A percentile compares a stretch with the other conserved stretches of the same genome.
These are phyloP conservation scores for Trichoderma erinaceum DNA, from an alignment of 495 filamentous ascomycete species.

Conservation along the genomic window DNA sequence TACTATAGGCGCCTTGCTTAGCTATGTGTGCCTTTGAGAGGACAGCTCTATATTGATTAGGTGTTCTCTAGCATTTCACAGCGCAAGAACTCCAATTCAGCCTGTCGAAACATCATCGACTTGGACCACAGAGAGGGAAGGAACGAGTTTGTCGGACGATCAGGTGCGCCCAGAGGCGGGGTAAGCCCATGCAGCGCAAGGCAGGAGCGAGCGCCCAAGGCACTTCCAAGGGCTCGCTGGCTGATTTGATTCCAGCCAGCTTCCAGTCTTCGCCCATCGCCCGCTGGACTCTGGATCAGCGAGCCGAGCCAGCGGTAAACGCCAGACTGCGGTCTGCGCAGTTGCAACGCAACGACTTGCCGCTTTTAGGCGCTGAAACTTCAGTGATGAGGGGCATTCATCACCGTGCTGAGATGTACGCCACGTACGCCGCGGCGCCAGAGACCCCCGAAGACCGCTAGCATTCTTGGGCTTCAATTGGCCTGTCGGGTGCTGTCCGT, in stretches of 20 bases:
- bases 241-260: background rate
- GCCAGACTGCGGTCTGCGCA: too few species aligned
- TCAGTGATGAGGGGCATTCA: constrained; percentile 8
- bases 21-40: too few species aligned
- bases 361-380: constrained; percentile 12
- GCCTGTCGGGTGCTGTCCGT: constrained; percentile 9
- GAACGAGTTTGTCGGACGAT: background rate
- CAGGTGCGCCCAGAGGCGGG: background rate
- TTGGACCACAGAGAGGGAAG: background rate
- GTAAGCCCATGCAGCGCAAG: background rate
- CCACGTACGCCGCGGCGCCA: constrained; percentile 10
- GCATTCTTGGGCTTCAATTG: constrained; percentile 5
- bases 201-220: background rate
- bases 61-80: too few species aligned
- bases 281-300: background rate
- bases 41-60: too few species aligned
- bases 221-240: background rate
- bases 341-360: background rate
- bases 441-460: constrained; percentile 4
- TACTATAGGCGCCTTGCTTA: too few species aligned
- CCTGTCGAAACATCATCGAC: too few species aligned
- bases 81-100: too few species aligned
- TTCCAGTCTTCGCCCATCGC: background rate
- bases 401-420: constrained; percentile 12
- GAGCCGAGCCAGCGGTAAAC: background rate